Evolutionary conservation across 2,329 filamentous ascomycete genomes (phyloP), one percentile per base, ranked within the genome.

Genomic region (Bipolaris cookei): DNA sequence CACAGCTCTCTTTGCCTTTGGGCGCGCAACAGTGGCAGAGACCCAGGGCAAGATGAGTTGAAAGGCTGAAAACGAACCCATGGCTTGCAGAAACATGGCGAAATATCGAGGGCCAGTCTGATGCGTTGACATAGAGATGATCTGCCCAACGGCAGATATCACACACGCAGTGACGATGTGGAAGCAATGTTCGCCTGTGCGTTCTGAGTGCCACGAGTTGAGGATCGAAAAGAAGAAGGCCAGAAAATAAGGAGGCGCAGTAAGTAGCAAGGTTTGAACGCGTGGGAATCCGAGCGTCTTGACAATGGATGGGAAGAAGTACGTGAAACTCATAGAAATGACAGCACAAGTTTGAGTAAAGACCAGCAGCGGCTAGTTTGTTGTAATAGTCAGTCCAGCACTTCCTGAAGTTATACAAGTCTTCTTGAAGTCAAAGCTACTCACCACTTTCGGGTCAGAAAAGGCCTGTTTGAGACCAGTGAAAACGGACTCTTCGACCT

Each of bases 301-400:
- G 1, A 88, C 83, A 49, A 88, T 86, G 0, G 80, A 83, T 0
- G 86, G 86, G 73, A 88, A 88, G 76, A 88, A 88, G 67, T 88
- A 88, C 43, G 86, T 84, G 65, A 88, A 87, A 1, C 59, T 65
- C 63, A 65, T 65, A 1, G 54, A 59, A n/a, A 80, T 76, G 32
- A 79, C 76, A 6, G 79, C 81, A n/a, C 79, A 66, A 54, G 85
- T 83, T 64, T 86, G 83, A 2, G 86, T 72, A 20, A 86, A 72
- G 1, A 83, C 78, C 3, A 59, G 53, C 1, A 59, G 18, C 6
- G 57, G 57, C 57, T 59, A 18, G 13, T 20, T 20, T 1, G 3
- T 13, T 5, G 10, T 34, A 32, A 32, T 14, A 13, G 28, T 45
- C 11, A 45, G 28, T 18, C 2, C 10, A 20, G 8, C 2, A 39